phyloP scores from a whole-genome alignment of 1,139 yeast genomes.

The Yamadazyma kanchanaburiensis region DNA sequence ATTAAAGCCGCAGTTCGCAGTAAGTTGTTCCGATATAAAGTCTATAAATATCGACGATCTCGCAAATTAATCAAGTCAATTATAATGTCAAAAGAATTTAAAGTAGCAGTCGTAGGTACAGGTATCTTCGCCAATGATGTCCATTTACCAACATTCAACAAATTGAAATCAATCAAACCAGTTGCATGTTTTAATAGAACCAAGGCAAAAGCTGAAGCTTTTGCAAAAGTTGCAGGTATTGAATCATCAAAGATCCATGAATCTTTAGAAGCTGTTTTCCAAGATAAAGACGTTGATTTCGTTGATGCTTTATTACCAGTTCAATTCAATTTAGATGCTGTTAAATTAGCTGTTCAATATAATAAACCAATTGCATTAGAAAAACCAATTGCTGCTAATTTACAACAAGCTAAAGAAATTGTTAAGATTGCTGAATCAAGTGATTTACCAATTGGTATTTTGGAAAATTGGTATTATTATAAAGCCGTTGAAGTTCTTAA shows the following conservation, averaged over 20 bases:
- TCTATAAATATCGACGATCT: no score
- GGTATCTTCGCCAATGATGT: slow-evolving; percentile 86
- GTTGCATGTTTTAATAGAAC: slow-evolving; percentile 79
- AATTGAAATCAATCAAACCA: slow-evolving; percentile 30
- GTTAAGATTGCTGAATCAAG: slow-evolving; percentile 60
- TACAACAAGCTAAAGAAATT: slow-evolving; percentile 75
- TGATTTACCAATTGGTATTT: slow-evolving; percentile 65
- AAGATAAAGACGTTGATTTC: slow-evolving; percentile 62
- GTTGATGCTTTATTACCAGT: slow-evolving; percentile 88
- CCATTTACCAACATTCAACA: slow-evolving; percentile 72
- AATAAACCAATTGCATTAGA: slow-evolving; percentile 79
- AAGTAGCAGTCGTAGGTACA: slow-evolving; percentile 77
- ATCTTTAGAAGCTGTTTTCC: slow-evolving; percentile 59
- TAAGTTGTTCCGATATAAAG: no score
- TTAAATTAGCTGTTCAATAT: slow-evolving; percentile 62
- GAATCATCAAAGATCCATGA: slow-evolving; percentile 55
- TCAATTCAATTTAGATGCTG: slow-evolving; percentile 66
- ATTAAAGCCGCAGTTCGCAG: no score
- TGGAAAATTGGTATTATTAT: slow-evolving; percentile 83
- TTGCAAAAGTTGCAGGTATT: slow-evolving; percentile 64
- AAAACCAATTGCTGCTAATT: slow-evolving; percentile 87
- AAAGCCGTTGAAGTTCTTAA: slow-evolving; percentile 52
- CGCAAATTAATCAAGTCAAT: background rate
- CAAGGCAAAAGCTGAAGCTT: slow-evolving; percentile 70
- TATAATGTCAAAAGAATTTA: slow-evolving; percentile 5